Evolutionary conservation across 73 alveolate genomes (phyloP).

Genomic region (Stentor coeruleus): DNA sequence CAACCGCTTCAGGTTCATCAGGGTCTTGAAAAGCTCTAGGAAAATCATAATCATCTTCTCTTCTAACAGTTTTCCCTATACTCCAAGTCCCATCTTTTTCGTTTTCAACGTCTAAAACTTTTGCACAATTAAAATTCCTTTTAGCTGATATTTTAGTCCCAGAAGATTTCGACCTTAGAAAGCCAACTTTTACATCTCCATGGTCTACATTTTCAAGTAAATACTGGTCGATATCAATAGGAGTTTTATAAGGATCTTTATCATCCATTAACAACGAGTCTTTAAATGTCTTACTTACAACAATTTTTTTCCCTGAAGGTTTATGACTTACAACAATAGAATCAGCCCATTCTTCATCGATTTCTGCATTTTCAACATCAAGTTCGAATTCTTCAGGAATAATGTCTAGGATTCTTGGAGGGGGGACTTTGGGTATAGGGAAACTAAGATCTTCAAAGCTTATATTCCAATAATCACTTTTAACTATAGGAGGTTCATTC

Average conservation of each 20-base stretch:
- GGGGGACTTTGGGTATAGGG: neutral
- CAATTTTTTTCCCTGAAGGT: conserved; percentile 1
- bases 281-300: neutral
- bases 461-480: neutral
- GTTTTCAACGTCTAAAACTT: neutral
- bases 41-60: conserved; percentile 19
- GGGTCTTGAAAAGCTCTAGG: conserved; percentile 20
- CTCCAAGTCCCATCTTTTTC: conserved; percentile 1
- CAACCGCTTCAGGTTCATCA: conserved; percentile 9
- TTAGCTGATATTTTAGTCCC: neutral
- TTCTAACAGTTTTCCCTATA: neutral
- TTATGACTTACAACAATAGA: neutral
- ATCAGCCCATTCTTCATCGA: neutral
- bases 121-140: neutral
- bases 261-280: neutral
- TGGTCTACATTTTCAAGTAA: neutral
- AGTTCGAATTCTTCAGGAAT: neutral
- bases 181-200: neutral
- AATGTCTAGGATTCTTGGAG: neutral
- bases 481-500: neutral
- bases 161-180: neutral
- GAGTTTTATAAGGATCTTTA: neutral
- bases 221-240: neutral
- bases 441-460: neutral
- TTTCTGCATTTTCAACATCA: neutral